Conservation (phyloP, 306 rosid genomes). For the Senna siamea region DNA sequence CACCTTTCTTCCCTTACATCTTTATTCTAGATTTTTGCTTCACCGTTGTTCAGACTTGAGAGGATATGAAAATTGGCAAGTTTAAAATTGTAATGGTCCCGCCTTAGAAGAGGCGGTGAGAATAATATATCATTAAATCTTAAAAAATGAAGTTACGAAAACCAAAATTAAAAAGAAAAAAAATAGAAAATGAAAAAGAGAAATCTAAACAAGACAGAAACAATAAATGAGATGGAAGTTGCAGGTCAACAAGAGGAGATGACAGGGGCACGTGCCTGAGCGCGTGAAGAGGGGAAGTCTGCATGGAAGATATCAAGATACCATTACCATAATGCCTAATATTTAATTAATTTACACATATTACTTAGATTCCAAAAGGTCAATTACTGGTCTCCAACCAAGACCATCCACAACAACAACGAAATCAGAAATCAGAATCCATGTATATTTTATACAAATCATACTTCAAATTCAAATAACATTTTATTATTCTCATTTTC, state of each 20-base stretch:
- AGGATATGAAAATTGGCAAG: no score
- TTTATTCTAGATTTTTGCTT: no score
- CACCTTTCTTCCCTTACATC: no score
- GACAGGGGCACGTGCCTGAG: conserved; percentile 52
- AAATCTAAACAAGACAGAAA: neutral
- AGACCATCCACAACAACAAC: neutral
- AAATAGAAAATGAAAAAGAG: neutral
- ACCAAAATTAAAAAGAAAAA: no score
- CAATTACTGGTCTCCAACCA: conserved; percentile 50
- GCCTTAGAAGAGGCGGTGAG: no score
- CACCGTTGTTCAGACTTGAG: no score
- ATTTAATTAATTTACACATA: neutral
- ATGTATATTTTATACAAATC: no score
- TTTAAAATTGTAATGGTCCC: no score
- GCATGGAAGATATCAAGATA: conserved; percentile 20
- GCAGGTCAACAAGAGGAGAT: conserved; percentile 21
- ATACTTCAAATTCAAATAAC: conserved; percentile 33
- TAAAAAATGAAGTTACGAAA: no score
- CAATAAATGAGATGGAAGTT: conserved; percentile 20
- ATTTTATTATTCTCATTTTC: conserved; percentile 35
- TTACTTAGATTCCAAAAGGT: conserved; percentile 17
- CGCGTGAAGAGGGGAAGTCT: conserved; percentile 38
- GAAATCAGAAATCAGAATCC: no score
- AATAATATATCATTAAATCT: no score
- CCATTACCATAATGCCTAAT: neutral